These are phyloP conservation scores for Picea glauca DNA, from an alignment of 75 land plant genomes.

Conservation along the genomic window DNA sequence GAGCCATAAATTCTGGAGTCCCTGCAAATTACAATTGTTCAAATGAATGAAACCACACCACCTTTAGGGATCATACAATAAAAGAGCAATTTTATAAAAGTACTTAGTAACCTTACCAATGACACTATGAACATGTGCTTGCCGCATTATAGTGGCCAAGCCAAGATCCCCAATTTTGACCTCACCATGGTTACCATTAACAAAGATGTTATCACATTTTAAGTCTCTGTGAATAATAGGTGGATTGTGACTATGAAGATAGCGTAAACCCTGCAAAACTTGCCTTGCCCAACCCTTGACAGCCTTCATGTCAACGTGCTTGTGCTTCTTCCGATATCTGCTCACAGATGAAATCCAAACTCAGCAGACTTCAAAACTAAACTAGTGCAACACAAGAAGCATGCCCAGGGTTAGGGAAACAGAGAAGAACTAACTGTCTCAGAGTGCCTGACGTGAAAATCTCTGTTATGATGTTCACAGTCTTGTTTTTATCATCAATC, in stretches of 20 bases:
- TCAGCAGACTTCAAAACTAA: neutral
- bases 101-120: conserved; percentile 42
- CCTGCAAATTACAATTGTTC: conserved; percentile 23
- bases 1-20: conserved; percentile 88
- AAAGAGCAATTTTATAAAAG: conserved; percentile 3
- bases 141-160: conserved; percentile 63
- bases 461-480: conserved; percentile 54
- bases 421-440: conserved; percentile 29
- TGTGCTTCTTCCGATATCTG: conserved; percentile 49
- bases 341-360: neutral
- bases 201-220: conserved; percentile 84
- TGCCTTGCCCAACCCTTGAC: conserved; percentile 61
- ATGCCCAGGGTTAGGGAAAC: neutral
- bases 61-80: neutral
- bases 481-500: conserved; percentile 41
- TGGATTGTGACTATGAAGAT: conserved; percentile 82
- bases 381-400: neutral
- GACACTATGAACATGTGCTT: conserved; percentile 68
- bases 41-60: conserved; percentile 1
- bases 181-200: conserved; percentile 83
- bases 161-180: conserved; percentile 91
- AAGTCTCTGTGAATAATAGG: conserved; percentile 80
- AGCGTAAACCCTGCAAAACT: conserved; percentile 51
- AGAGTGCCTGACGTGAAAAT: conserved; percentile 50
- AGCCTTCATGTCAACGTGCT: conserved; percentile 54